A percentile compares a stretch with the other conserved stretches of the same genome.
Conservation (phyloP, 495 filamentous ascomycete species). For the Tuber microsphaerosporum region DNA sequence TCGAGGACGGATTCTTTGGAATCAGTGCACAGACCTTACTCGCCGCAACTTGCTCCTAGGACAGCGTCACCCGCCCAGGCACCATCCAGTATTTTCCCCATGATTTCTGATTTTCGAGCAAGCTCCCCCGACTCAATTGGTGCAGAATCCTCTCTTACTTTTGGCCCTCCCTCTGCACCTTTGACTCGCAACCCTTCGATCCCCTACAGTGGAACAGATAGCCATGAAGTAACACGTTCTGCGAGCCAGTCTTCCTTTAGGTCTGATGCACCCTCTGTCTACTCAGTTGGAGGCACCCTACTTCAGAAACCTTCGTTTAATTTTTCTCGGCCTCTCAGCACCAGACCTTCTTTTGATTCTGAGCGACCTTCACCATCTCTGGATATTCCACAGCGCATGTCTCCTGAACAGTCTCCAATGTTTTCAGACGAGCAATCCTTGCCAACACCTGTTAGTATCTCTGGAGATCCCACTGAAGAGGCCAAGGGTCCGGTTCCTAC, state of each 20-base stretch:
- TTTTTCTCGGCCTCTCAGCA: conserved; percentile 85
- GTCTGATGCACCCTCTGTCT: conserved; percentile 43
- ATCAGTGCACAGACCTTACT: background rate
- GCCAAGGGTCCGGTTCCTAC: conserved; percentile 55
- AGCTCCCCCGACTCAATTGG: conserved; percentile 22
- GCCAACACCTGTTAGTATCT: conserved; percentile 59
- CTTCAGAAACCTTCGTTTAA: conserved; percentile 74
- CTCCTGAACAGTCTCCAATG: conserved; percentile 58
- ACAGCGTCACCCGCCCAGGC: background rate
- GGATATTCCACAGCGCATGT: conserved; percentile 47
- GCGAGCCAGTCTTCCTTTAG: background rate
- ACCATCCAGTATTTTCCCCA: conserved; percentile 25
- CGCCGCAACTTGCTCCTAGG: background rate
- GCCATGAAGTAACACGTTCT: conserved; percentile 69
- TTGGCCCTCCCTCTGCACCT: conserved; percentile 51
- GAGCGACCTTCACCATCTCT: conserved; percentile 41
- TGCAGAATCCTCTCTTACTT: conserved; percentile 12
- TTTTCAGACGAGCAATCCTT: conserved; percentile 54
- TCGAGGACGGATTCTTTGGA: conserved; percentile 4
- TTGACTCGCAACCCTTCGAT: conserved; percentile 53
- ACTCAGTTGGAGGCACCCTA: conserved; percentile 53
- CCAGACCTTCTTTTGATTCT: conserved; percentile 56
- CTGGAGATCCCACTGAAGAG: conserved; percentile 53
- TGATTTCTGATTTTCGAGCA: conserved; percentile 28
- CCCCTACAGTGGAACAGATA: conserved; percentile 60